These are phyloP conservation scores for Macrocybe gigantea DNA, from an alignment of 768 basidiomycete genomes.

Conservation along the genomic window DNA sequence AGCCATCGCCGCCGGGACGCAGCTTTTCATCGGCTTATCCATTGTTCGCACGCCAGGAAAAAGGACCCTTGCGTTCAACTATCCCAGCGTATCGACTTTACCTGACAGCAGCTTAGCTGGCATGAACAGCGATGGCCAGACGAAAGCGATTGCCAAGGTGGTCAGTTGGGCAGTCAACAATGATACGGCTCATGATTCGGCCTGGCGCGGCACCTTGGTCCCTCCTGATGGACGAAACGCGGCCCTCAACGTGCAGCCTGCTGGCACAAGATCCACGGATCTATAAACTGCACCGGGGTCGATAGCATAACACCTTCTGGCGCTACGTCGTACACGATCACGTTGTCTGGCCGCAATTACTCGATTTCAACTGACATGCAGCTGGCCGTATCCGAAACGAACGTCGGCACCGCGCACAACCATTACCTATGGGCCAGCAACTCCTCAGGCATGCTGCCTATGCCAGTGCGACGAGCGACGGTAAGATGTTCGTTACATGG, in stretches of 20 bases:
- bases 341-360: neutral
- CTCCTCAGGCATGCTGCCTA: neutral
- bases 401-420: too few relatives aligned
- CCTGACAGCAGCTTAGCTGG: slow-evolving; percentile 2
- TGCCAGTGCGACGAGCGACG: neutral
- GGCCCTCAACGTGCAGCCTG: neutral
- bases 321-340: neutral
- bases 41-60: slow-evolving; percentile 3
- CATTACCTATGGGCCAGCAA: too few relatives aligned
- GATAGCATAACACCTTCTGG: neutral
- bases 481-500: neutral
- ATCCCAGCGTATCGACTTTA: slow-evolving; percentile 1
- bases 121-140: slow-evolving; percentile 8
- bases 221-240: slow-evolving; percentile 7
- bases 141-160: slow-evolving; percentile 8
- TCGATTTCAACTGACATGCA: neutral
- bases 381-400: neutral
- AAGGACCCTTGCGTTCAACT: slow-evolving; percentile 2
- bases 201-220: slow-evolving; percentile 7
- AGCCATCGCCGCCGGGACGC: slow-evolving; percentile 4
- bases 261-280: neutral
- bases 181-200: slow-evolving; percentile 6
- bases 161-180: slow-evolving; percentile 8
- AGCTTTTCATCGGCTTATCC: slow-evolving; percentile 9
- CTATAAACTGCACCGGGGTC: neutral